These are phyloP conservation scores for Neostapfia colusana DNA, from an alignment of 176 grass and related monocot genomes.

Conservation along the genomic window DNA sequence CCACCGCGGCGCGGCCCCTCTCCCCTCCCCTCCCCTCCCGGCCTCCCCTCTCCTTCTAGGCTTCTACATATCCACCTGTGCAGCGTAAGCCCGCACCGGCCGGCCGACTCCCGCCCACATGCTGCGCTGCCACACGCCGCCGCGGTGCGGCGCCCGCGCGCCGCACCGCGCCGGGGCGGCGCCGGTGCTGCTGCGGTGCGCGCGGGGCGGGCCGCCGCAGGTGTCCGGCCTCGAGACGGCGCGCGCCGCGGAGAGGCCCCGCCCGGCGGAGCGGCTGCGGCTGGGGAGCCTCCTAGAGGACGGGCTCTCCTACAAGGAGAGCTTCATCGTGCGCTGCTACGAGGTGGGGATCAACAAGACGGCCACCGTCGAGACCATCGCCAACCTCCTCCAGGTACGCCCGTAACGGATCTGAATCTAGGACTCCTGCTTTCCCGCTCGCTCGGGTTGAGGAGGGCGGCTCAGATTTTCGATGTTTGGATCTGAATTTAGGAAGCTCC, in stretches of 20 bases:
- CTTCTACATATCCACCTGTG: no score
- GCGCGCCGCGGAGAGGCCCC: constrained; percentile 18
- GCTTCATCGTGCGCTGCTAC: constrained; percentile 82
- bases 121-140: constrained; percentile 55
- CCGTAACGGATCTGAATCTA: not conserved
- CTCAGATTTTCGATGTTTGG: constrained; percentile 9
- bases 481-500: constrained; percentile 27
- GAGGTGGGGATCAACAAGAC: constrained; percentile 98
- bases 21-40: not conserved
- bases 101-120: constrained; percentile 22
- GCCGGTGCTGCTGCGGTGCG: constrained; percentile 33
- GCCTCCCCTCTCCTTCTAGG: not conserved
- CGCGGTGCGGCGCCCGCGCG: constrained; percentile 46
- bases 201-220: constrained; percentile 10
- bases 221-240: constrained; percentile 29
- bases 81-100: not conserved
- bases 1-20: not conserved
- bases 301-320: constrained; percentile 91
- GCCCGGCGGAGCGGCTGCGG: constrained; percentile 69
- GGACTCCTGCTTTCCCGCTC: constrained; percentile 15
- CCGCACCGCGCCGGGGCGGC: constrained; percentile 14
- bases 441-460: not conserved
- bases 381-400: constrained; percentile 87
- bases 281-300: constrained; percentile 82
- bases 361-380: constrained; percentile 93